These are phyloP conservation scores for Naganishia randhawae DNA, from an alignment of 768 basidiomycete genomes.

Conservation along the genomic window DNA sequence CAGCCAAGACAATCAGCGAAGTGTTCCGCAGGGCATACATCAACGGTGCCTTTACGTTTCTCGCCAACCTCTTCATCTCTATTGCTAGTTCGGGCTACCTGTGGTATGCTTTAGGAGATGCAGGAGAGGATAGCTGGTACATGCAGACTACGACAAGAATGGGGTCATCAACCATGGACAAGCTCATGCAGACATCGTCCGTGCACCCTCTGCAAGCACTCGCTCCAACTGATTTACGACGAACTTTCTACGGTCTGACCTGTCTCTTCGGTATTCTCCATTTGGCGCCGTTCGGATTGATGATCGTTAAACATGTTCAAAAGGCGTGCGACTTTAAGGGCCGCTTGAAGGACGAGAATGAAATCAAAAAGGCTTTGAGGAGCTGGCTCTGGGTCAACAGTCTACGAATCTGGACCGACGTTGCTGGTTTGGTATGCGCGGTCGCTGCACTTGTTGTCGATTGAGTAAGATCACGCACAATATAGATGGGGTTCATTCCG, in stretches of 20 bases:
- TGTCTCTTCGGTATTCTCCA: conserved; percentile 30
- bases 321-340: conserved; percentile 14
- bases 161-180: not conserved
- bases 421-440: conserved; percentile 23
- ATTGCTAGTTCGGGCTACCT: conserved; percentile 23
- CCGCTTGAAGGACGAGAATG: conserved; percentile 25
- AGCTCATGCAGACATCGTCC: not conserved
- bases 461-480: not conserved
- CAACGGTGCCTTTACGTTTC: conserved; percentile 30
- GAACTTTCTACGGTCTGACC: conserved; percentile 25
- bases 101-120: conserved; percentile 6
- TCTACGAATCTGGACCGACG: conserved; percentile 28
- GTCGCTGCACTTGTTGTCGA: conserved; percentile 25
- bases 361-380: conserved; percentile 25
- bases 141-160: not conserved
- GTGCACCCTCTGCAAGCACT: conserved; percentile 9
- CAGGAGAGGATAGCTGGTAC: not conserved
- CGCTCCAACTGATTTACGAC: conserved; percentile 19
- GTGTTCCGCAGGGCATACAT: conserved; percentile 26
- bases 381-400: conserved; percentile 30
- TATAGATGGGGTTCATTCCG: no score
- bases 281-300: conserved; percentile 25
- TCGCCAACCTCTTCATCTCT: conserved; percentile 22
- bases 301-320: conserved; percentile 24
- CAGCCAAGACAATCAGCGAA: conserved; percentile 27